These are phyloP conservation scores for Saussurea involucrata DNA, from an alignment of 129 eudicot genomes.

Conservation along the genomic window DNA sequence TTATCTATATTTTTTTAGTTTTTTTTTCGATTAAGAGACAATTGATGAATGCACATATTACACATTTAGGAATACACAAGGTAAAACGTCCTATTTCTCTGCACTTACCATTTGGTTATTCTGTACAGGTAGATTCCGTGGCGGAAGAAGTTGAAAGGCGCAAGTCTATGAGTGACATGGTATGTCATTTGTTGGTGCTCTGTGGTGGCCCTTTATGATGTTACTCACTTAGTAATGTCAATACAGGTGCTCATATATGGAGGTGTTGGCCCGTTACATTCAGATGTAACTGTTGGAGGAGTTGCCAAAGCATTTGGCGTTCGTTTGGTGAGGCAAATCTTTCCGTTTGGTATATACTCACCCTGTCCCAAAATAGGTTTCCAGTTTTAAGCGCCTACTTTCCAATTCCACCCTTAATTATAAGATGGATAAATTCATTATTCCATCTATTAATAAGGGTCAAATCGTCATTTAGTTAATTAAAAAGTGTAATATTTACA, in stretches of 20 bases:
- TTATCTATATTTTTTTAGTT: neutral
- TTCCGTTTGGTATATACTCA: neutral
- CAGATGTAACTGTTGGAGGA: constrained; percentile 86
- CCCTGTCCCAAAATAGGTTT: too few relatives aligned
- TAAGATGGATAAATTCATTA: neutral
- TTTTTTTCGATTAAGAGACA: neutral
- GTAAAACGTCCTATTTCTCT: neutral
- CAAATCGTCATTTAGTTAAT: neutral
- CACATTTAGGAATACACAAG: neutral
- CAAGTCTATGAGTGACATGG: constrained; percentile 66
- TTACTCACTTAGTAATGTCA: neutral
- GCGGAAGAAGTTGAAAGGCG: constrained; percentile 80
- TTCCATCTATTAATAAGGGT: neutral
- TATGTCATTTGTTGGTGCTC: constrained; percentile 20
- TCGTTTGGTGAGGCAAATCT: constrained; percentile 57
- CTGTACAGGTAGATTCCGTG: constrained; percentile 65
- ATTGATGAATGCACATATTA: neutral
- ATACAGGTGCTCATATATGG: constrained; percentile 80
- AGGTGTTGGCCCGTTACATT: constrained; percentile 88
- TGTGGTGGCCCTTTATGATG: neutral
- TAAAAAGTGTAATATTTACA: neutral
- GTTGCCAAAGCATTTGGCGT: constrained; percentile 98
- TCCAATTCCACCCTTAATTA: neutral
- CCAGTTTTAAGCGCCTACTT: too few relatives aligned
- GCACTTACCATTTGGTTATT: constrained; percentile 4